phyloP scores from a whole-genome alignment of 2,329 filamentous ascomycete genomes.

The Fusarium pininemorale region DNA sequence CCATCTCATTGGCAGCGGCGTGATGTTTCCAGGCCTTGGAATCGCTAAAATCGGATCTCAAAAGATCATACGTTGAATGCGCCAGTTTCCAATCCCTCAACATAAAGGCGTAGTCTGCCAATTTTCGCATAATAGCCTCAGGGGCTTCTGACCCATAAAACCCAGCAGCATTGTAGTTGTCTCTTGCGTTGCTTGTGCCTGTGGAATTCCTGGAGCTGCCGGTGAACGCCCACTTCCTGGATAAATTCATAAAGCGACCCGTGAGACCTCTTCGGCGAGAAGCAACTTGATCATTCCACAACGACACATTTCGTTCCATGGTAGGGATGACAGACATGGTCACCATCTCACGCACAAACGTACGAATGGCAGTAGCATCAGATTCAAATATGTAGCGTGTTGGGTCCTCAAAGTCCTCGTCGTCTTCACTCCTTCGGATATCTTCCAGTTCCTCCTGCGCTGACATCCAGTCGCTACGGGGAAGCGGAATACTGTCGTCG shows the following conservation, averaged over 20 bases:
- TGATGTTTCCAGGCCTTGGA: constrained; percentile 98
- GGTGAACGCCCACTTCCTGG: constrained; percentile 90
- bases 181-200: constrained; percentile 58
- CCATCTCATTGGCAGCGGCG: constrained; percentile 95
- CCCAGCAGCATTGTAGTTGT: constrained; percentile 82
- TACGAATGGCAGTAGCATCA: constrained; percentile 85
- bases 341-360: constrained; percentile 93
- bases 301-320: constrained; percentile 90
- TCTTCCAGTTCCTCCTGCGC: constrained; percentile 84
- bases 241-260: constrained; percentile 93
- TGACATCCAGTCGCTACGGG: constrained; percentile 88
- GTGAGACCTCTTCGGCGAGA: constrained; percentile 88
- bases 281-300: constrained; percentile 98
- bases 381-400: constrained; percentile 89
- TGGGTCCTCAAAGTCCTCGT: constrained; percentile 75
- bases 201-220: constrained; percentile 69
- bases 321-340: constrained; percentile 93
- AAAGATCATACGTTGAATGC: constrained; percentile 88
- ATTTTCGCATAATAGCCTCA: constrained; percentile 90
- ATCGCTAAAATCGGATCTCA: constrained; percentile 88
- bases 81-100: constrained; percentile 94
- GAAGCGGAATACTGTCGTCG: constrained; percentile 86
- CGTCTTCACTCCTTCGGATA: constrained; percentile 72
- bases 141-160: constrained; percentile 86
- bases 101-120: constrained; percentile 97